Evolutionary conservation across 306 rosid genomes (phyloP).

Genomic region (Vigna mungo): DNA sequence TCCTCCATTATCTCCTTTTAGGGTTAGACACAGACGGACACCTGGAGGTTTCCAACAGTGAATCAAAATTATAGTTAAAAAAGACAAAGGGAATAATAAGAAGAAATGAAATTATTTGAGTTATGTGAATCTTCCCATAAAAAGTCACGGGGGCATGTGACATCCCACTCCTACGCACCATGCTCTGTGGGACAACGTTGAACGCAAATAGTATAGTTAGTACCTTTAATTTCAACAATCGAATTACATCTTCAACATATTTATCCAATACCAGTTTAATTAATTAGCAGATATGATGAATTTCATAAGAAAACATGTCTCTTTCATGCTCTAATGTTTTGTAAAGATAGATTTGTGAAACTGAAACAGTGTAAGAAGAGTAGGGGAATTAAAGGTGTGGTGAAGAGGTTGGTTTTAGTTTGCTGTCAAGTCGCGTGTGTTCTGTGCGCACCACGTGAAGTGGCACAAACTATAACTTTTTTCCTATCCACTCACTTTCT

Average conservation of each 20-base stretch:
- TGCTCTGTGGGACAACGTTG: constrained; percentile 32
- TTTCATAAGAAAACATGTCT: background rate
- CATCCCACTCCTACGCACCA: constrained; percentile 48
- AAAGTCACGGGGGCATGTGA: constrained; percentile 51
- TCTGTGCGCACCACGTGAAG: constrained; percentile 84
- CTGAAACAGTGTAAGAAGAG: background rate
- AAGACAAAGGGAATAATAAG: constrained; percentile 33
- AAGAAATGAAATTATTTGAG: constrained; percentile 24
- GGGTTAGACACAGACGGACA: constrained; percentile 50
- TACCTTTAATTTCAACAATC: constrained; percentile 16
- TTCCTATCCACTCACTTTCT: constrained; percentile 58
- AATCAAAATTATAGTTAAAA: background rate
- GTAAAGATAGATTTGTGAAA: background rate
- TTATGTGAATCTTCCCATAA: constrained; percentile 49
- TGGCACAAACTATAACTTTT: constrained; percentile 58
- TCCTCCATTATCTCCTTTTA: constrained; percentile 41
- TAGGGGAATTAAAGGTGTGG: constrained; percentile 1
- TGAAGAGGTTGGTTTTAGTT: too few species aligned
- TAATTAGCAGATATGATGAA: background rate
- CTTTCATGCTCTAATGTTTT: background rate
- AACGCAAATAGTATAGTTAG: background rate
- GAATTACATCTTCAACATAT: background rate
- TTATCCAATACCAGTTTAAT: background rate
- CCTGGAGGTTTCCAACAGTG: constrained; percentile 47
- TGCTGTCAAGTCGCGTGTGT: constrained; percentile 52